A percentile compares a stretch with the other conserved stretches of the same genome.
Conservation (phyloP, 2,329 filamentous ascomycete species). For the Fusarium solani-melongenae region DNA sequence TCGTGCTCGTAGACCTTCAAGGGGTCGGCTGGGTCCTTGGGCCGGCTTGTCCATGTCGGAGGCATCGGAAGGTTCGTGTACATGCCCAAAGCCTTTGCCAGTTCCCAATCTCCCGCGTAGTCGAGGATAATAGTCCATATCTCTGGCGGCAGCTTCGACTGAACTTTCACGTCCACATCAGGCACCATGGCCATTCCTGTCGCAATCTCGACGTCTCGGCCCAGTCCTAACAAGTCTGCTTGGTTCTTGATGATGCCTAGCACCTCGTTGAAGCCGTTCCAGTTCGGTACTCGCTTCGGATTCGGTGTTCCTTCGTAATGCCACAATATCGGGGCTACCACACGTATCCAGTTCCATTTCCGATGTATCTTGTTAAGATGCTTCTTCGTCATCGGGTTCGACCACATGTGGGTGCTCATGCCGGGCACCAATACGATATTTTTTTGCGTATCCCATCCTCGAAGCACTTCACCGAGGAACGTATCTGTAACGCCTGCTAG, state of each 20-base stretch:
- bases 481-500: conserved; percentile 85
- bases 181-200: conserved; percentile 52
- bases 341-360: conserved; percentile 89
- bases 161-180: conserved; percentile 47
- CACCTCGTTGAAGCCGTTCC: conserved; percentile 77
- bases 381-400: conserved; percentile 88
- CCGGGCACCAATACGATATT: conserved; percentile 86
- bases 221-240: conserved; percentile 78
- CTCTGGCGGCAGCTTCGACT: conserved; percentile 77
- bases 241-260: conserved; percentile 81
- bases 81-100: conserved; percentile 82
- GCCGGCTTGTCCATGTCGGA: conserved; percentile 71
- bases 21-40: conserved; percentile 70
- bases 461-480: conserved; percentile 81
- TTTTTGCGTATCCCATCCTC: conserved; percentile 89
- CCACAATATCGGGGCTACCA: conserved; percentile 86
- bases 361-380: conserved; percentile 85
- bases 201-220: conserved; percentile 73
- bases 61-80: conserved; percentile 83
- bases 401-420: conserved; percentile 91
- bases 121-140: conserved; percentile 92
- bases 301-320: conserved; percentile 70
- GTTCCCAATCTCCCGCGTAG: conserved; percentile 88
- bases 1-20: conserved; percentile 79
- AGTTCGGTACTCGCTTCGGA: conserved; percentile 66